phyloP scores from a whole-genome alignment of 495 filamentous ascomycete species.

The Pyrenopolyporus hunteri region DNA sequence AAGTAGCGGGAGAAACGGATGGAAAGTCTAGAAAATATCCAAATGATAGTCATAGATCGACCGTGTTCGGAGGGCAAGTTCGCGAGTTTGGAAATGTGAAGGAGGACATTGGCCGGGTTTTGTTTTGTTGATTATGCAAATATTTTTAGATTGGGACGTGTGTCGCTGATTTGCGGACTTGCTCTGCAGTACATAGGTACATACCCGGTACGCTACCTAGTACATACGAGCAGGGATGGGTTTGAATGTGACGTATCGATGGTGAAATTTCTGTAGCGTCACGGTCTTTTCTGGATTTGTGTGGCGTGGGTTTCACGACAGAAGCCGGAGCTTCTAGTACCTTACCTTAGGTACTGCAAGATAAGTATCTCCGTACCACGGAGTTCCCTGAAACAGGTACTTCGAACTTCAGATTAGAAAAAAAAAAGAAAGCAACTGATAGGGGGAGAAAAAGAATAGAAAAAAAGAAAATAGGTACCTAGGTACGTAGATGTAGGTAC shows the following conservation, averaged over 20 bases:
- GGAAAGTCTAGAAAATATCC: constrained; percentile 16
- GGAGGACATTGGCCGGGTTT: constrained; percentile 25
- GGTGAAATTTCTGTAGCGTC: constrained; percentile 36
- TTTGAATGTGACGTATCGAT: constrained; percentile 38
- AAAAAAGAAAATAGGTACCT: no score
- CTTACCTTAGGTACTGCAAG: constrained; percentile 33
- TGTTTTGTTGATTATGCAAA: constrained; percentile 13
- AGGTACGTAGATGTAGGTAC: no score
- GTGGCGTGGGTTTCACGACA: constrained; percentile 25
- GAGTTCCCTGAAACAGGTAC: no score
- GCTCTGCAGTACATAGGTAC: neutral
- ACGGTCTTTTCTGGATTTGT: constrained; percentile 34
- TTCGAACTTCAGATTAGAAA: no score
- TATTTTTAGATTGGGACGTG: constrained; percentile 12
- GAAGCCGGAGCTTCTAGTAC: constrained; percentile 22
- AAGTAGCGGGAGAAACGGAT: constrained; percentile 36
- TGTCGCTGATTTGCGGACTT: neutral
- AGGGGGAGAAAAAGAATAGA: no score
- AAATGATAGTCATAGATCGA: constrained; percentile 6
- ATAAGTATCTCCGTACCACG: no score
- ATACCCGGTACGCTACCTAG: no score
- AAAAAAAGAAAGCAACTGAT: no score
- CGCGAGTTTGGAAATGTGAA: constrained; percentile 13
- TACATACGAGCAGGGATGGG: no score
- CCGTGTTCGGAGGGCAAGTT: constrained; percentile 31